Conservation (phyloP, 169 alveolate genomes). For the Besnoitia besnoiti region DNA sequence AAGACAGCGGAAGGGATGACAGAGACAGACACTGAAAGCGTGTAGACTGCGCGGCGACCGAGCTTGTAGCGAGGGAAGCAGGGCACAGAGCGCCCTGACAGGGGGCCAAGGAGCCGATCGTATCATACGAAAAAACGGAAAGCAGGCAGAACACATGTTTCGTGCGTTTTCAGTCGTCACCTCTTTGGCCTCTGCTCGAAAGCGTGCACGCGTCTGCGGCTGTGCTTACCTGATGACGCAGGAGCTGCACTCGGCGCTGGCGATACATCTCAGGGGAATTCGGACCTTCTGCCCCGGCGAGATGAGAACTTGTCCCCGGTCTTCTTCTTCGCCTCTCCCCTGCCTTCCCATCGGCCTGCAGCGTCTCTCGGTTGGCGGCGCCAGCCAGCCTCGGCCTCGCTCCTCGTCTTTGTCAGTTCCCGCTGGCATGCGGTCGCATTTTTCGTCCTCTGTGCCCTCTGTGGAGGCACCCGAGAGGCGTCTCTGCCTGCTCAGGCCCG, state of each 20-base stretch:
- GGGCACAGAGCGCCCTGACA: neutral
- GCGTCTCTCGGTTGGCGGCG: neutral
- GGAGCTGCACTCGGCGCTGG: conserved; percentile 46
- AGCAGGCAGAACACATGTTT: neutral
- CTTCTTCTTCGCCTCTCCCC: neutral
- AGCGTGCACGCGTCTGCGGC: neutral
- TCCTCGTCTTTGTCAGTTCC: conserved; percentile 15
- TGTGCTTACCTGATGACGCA: conserved; percentile 33
- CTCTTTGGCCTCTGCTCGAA: too few species aligned
- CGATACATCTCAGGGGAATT: conserved; percentile 42
- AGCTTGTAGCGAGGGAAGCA: neutral
- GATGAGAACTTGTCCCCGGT: neutral
- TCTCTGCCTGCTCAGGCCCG: neutral
- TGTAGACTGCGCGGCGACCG: neutral
- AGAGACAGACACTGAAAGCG: neutral
- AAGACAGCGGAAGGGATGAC: neutral
- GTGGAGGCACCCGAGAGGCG: neutral
- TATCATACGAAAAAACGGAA: neutral
- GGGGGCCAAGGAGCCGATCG: neutral
- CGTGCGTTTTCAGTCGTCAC: neutral
- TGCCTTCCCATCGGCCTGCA: neutral
- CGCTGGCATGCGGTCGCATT: neutral
- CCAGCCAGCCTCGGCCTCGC: neutral
- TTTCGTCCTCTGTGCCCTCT: neutral
- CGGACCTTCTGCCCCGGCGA: conserved; percentile 41